Evolutionary conservation across 1,284 basidiomycete genomes (phyloP).

Genomic region (Leccinum pachyderme): DNA sequence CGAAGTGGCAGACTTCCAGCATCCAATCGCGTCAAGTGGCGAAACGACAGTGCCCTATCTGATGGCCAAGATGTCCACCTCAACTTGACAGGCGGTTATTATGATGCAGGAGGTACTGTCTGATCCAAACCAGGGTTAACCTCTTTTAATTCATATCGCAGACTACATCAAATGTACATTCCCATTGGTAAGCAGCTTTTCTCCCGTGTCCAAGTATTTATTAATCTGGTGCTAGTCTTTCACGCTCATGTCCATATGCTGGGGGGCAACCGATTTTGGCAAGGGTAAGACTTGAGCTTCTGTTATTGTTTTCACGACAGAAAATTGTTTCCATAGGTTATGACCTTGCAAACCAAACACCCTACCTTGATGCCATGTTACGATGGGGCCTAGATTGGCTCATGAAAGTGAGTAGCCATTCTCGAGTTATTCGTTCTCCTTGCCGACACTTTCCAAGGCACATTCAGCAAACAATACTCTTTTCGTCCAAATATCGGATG

Average conservation of each 20-base stretch:
- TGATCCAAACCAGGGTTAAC: neutral
- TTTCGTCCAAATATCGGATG: conserved; percentile 75
- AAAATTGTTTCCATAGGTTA: conserved; percentile 53
- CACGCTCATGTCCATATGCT: conserved; percentile 79
- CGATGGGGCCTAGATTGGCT: conserved; percentile 92
- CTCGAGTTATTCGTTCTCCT: neutral
- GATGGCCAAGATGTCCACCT: conserved; percentile 77
- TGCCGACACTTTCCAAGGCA: conserved; percentile 48
- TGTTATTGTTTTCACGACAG: neutral
- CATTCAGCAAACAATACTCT: conserved; percentile 75
- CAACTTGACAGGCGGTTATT: conserved; percentile 85
- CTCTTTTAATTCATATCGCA: conserved; percentile 28
- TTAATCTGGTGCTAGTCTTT: conserved; percentile 51
- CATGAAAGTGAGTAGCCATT: conserved; percentile 59
- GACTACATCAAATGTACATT: conserved; percentile 88
- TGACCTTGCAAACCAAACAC: conserved; percentile 79
- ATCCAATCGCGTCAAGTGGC: conserved; percentile 79
- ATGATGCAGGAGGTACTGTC: conserved; percentile 79
- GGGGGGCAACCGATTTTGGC: conserved; percentile 85
- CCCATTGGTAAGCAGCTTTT: conserved; percentile 54
- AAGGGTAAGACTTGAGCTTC: conserved; percentile 43
- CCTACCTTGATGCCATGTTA: conserved; percentile 84
- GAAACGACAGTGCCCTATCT: conserved; percentile 74
- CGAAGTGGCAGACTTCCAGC: conserved; percentile 73
- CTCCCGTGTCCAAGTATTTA: neutral